Base-by-base conservation (phyloP, 1,284 basidiomycete species). In the Neolentinus lepideus region DNA sequence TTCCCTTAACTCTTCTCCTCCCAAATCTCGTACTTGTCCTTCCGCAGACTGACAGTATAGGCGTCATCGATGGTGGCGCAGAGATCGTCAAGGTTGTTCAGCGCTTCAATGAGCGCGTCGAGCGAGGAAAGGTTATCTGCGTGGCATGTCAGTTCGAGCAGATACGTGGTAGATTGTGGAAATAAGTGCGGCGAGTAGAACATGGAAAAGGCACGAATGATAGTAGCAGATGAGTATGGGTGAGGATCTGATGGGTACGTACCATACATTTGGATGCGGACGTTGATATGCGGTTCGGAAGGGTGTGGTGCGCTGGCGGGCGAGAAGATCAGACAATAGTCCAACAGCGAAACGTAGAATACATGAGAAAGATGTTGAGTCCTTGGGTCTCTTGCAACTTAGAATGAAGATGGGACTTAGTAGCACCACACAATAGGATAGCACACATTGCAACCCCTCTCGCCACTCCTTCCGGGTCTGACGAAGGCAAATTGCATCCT, bases 201-300 rank as follows among this genome's bases (percentile, higher is more conserved):
- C 45, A 43, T 22, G 25, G 50, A 52, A 36, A n/a, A 43, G 57
- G 11, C n/a, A n/a, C n/a, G n/a, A n/a, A n/a, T n/a, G n/a, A 24
- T 8, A 12, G 9, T 22, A 51, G 47, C 51, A 33, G 46, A 35
- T 43, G 43, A 52, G 16, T 46, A 56, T n/a, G 33, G 27, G 47
- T 9, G 45, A 53, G 21, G 11, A n/a, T n/a, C n/a, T n/a, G n/a
- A n/a, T n/a, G n/a, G 24, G 21, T 24, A 80, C 94, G 64, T 67
- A 98, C 94, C 94, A 67, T 96, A 96, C 95, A 98, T 99, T 80
- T 98, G 96, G 59, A 99, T 91, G 19, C 97, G 88, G 47, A 98
- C 76, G 67, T 98, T 92, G 63, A 98, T 97, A 67, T 92, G 88
- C 64, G 92, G 91, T 75, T 99, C 96, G 21, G 94, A 97, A 3